Base-by-base conservation (phyloP, 768 basidiomycete species). In the Agrocybe chaxingu region DNA sequence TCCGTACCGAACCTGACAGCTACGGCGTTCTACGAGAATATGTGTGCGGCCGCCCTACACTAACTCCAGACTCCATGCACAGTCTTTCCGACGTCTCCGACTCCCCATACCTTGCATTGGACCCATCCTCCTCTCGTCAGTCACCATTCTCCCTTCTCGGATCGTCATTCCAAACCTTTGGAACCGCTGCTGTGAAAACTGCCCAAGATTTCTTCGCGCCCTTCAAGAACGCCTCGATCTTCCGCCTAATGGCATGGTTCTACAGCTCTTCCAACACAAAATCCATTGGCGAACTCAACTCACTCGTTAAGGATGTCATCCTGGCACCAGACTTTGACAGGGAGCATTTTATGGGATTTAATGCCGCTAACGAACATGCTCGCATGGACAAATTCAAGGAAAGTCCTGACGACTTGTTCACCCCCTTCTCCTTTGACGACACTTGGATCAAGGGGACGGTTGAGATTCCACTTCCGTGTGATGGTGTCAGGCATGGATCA, bases 261-360 rank as follows among this genome's bases (percentile, higher is more conserved):
- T 60, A 62, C 37, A 24, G 29, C 6, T 52, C 50, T 0, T 53
- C 50, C 1, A 50, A 49, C 11, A 42, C 48, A 2, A 66, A 65
- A 42, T 66, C 66, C 8, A 29, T 55, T 8, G 41, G 42, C 0
- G 58, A 67, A 6, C 36, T 69, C 0, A 38, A 64, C 13, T 4
- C 33, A 1, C 56, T 70, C 1, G 57, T 69, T 6, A 31, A 64
- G 9, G 56, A 62, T 16, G 62, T 66, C 3, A 31, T 71, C 5
- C 48, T 62, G 2, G 43, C 40, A 0, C 34, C 55, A 2, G 66
- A 68, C 36, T 69, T 63, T 48, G 33, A 62, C 8, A 45, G 7
- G 1, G 24, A 58, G 1, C 47, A 70, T 19, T 48, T 67, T 1
- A 11, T 42, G 1, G 50, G 50, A 0, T 70, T 69, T 31, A 51